Conservation (phyloP, 2,329 filamentous ascomycete genomes). For the Coniosporium tulheliwenetii region DNA sequence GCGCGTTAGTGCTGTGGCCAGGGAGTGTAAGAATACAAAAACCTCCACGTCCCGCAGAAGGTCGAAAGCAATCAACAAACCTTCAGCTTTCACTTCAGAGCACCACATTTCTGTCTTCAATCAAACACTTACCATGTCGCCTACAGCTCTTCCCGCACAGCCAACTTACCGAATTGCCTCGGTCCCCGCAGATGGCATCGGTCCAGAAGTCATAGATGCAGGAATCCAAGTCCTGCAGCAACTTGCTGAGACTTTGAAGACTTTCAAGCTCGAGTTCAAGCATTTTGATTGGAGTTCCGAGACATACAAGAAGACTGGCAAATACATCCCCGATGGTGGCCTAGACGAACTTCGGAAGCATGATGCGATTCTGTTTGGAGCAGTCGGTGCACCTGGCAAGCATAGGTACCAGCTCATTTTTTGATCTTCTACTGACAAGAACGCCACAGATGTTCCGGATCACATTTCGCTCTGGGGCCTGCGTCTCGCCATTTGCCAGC, state of each 20-base stretch:
- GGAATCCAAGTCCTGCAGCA: conserved; percentile 46
- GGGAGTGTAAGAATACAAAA: no score
- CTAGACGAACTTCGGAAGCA: conserved; percentile 41
- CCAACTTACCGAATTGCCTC: conserved; percentile 37
- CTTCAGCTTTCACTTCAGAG: no score
- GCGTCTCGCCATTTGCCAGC: conserved; percentile 38
- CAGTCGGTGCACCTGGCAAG: conserved; percentile 43
- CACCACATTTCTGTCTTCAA: no score
- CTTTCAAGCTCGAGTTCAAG: conserved; percentile 45
- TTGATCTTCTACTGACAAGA: conserved; percentile 1
- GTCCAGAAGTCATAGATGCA: conserved; percentile 49
- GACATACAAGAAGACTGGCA: conserved; percentile 48
- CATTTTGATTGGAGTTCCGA: conserved; percentile 53
- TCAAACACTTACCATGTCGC: background rate
- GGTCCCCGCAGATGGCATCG: conserved; percentile 56
- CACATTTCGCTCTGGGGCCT: conserved; percentile 42
- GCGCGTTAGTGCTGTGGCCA: no score
- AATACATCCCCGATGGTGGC: conserved; percentile 47
- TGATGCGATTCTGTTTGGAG: conserved; percentile 53
- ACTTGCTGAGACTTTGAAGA: conserved; percentile 33
- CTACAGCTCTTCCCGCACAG: background rate
- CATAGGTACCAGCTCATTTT: conserved; percentile 5
- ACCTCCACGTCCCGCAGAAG: no score
- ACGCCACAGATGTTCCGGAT: conserved; percentile 32
- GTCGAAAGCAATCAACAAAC: no score